Evolutionary conservation across 2,329 filamentous ascomycete species (phyloP).

Genomic region (Xenosphaeropsis pyriputrescens): DNA sequence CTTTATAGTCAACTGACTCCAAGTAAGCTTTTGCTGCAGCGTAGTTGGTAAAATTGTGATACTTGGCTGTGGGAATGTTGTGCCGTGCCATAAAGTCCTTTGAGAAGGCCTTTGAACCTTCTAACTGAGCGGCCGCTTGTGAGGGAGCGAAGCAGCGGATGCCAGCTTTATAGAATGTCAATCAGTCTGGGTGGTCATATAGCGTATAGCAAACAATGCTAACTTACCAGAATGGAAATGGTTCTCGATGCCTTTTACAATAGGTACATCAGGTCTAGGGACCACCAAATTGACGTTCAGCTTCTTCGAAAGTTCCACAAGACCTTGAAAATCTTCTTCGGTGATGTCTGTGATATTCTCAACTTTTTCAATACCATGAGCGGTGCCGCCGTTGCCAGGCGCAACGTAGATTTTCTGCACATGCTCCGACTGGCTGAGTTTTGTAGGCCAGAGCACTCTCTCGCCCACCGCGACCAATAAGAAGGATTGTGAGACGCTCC

Average conservation of each 20-base stretch:
- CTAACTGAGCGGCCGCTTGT: slow-evolving; percentile 72
- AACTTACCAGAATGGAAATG: slow-evolving; percentile 43
- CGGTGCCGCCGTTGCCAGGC: slow-evolving; percentile 81
- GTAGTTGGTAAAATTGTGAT: slow-evolving; percentile 76
- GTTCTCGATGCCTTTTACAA: slow-evolving; percentile 79
- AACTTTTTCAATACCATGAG: slow-evolving; percentile 52
- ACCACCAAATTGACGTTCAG: slow-evolving; percentile 70
- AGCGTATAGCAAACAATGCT: too few species aligned
- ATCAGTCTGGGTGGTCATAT: too few species aligned
- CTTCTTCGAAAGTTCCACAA: slow-evolving; percentile 61
- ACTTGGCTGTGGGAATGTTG: slow-evolving; percentile 79
- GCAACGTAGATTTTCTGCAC: slow-evolving; percentile 62
- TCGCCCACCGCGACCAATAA: slow-evolving; percentile 85
- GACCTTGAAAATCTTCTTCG: slow-evolving; percentile 60
- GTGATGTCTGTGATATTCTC: slow-evolving; percentile 52
- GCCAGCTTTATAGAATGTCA: slow-evolving; percentile 21
- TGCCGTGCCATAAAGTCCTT: slow-evolving; percentile 96
- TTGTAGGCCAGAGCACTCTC: slow-evolving; percentile 96
- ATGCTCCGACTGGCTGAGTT: slow-evolving; percentile 66
- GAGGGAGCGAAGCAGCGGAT: slow-evolving; percentile 75
- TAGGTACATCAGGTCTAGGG: slow-evolving; percentile 79
- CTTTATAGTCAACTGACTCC: slow-evolving; percentile 51
- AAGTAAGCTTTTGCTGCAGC: slow-evolving; percentile 61
- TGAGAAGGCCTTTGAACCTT: slow-evolving; percentile 92
- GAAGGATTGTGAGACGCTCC: slow-evolving; percentile 49